Percentiles rank a stretch among this genome's conserved stretches.
Evolutionary conservation across 1,139 yeast genomes (phyloP).

Genomic region (Candida neerlandica): DNA sequence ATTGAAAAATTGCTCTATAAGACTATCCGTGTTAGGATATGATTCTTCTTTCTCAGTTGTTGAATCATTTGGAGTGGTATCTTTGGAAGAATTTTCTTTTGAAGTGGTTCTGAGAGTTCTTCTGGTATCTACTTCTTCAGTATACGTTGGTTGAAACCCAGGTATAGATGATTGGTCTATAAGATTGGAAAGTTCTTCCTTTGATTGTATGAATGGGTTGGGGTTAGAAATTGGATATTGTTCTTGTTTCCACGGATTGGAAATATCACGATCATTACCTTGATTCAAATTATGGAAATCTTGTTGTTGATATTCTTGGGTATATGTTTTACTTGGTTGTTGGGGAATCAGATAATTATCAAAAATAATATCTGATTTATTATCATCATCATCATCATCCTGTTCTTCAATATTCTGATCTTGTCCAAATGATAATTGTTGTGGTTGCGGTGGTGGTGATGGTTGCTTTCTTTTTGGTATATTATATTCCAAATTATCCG

Average conservation of each 20-base stretch:
- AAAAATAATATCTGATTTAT: not conserved
- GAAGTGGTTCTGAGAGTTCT: not conserved
- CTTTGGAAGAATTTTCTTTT: not conserved
- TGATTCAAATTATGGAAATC: not conserved
- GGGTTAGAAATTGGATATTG: not conserved
- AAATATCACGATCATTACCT: not conserved
- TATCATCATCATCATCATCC: not conserved
- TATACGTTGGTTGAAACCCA: conserved; percentile 4
- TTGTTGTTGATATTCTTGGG: not conserved
- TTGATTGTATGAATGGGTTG: conserved; percentile 1
- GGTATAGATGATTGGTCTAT: not conserved
- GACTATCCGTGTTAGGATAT: not conserved
- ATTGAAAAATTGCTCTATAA: conserved; percentile 3
- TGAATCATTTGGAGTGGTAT: not conserved
- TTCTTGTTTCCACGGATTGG: too few species aligned
- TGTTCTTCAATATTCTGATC: not conserved
- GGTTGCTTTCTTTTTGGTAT: not conserved
- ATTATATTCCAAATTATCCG: conserved; percentile 2
- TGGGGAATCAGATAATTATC: not conserved
- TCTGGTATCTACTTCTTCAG: conserved; percentile 12
- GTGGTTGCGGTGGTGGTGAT: too few species aligned
- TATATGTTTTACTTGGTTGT: not conserved
- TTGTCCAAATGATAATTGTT: not conserved
- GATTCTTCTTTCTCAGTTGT: not conserved
- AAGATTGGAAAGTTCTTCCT: not conserved